Evolutionary conservation across 345 rosid genomes (phyloP).

Genomic region (Mercurialis annua): DNA sequence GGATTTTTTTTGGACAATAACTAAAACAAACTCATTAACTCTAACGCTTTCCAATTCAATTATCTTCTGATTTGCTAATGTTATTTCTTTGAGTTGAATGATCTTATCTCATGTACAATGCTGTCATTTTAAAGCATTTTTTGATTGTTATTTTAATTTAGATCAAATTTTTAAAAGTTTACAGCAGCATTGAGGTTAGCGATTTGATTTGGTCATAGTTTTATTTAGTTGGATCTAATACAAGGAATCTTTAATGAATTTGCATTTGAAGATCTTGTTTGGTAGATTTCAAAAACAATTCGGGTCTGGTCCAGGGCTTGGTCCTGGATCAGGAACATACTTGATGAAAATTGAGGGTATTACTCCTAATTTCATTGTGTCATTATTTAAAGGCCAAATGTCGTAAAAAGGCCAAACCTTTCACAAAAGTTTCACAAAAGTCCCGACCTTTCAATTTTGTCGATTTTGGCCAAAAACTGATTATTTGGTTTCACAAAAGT

Average conservation of each 20-base stretch:
- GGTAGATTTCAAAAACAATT: slow-evolving; percentile 66
- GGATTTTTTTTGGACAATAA: too few relatives aligned
- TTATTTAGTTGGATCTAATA: slow-evolving; percentile 13
- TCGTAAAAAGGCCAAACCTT: too few relatives aligned
- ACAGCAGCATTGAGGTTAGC: background rate
- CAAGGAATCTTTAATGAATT: slow-evolving; percentile 40
- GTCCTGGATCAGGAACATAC: slow-evolving; percentile 65
- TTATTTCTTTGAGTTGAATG: background rate
- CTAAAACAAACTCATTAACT: too few relatives aligned
- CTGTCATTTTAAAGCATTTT: slow-evolving; percentile 6
- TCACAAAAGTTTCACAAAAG: too few relatives aligned
- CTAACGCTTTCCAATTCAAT: too few relatives aligned
- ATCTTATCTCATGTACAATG: background rate
- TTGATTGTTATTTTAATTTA: background rate
- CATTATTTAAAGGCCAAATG: too few relatives aligned
- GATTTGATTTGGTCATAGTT: slow-evolving; percentile 9
- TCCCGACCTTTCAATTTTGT: too few relatives aligned
- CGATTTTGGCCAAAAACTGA: too few relatives aligned
- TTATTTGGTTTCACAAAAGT: too few relatives aligned
- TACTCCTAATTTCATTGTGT: slow-evolving; percentile 44
- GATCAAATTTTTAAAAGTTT: background rate
- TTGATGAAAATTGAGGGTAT: slow-evolving; percentile 58
- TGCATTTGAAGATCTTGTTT: slow-evolving; percentile 63
- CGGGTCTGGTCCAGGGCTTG: slow-evolving; percentile 75
- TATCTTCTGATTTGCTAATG: too few relatives aligned